Evolutionary conservation across 306 rosid genomes (phyloP).

Genomic region (Cucumis melo): DNA sequence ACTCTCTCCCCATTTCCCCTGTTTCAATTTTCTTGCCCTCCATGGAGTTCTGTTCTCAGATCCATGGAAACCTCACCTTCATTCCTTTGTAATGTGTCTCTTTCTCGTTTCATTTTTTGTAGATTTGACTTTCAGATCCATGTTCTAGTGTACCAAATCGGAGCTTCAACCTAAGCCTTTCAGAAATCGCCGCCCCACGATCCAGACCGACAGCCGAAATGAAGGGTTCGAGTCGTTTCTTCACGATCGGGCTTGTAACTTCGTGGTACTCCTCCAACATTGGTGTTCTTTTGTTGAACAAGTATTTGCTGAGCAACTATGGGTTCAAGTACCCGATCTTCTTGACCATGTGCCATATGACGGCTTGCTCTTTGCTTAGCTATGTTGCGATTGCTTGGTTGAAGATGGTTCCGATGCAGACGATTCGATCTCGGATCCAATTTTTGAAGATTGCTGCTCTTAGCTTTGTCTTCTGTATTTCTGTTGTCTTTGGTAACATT

Average conservation of each 20-base stretch:
- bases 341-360: constrained; percentile 99
- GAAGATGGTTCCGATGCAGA: constrained; percentile 92
- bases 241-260: constrained; percentile 70
- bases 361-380: constrained; percentile 85
- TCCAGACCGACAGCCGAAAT: constrained; percentile 27
- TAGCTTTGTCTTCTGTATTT: constrained; percentile 72
- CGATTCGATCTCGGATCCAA: constrained; percentile 76
- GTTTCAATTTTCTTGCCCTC: not conserved
- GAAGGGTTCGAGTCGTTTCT: constrained; percentile 60
- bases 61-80: constrained; percentile 41
- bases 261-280: constrained; percentile 96
- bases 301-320: constrained; percentile 83
- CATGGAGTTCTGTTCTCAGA: constrained; percentile 42
- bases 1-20: not conserved
- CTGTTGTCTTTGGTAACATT: constrained; percentile 90
- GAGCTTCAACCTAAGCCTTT: constrained; percentile 11
- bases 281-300: constrained; percentile 81
- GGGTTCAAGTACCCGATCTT: constrained; percentile 99
- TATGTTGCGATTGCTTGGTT: constrained; percentile 93
- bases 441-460: constrained; percentile 79
- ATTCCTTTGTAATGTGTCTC: constrained; percentile 5
- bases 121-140: constrained; percentile 43
- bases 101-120: constrained; percentile 12
- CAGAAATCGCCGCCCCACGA: constrained; percentile 27
- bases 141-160: constrained; percentile 8